Percentiles rank a stretch among this genome's conserved stretches.
phyloP scores from a whole-genome alignment of 139 green algal genomes.

The Chlamydomonas applanata region DNA sequence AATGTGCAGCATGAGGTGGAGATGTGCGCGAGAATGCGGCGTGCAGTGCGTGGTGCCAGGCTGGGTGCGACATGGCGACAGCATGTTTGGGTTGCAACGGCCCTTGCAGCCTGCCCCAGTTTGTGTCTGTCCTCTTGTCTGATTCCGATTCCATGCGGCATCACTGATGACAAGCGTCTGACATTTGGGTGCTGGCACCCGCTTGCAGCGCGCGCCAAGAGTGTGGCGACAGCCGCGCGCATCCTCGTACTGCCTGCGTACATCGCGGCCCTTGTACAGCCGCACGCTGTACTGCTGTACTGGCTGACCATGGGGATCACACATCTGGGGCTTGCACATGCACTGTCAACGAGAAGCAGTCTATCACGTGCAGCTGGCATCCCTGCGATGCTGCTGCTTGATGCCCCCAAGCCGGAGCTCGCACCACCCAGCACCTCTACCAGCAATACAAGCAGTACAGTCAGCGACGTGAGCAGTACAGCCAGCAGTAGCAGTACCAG shows the following conservation, averaged over 20 bases:
- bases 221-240: background rate
- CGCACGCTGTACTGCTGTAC: conserved; percentile 28
- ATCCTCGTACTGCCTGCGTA: conserved; percentile 13
- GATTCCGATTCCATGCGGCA: background rate
- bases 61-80: too few relatives aligned
- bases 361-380: background rate
- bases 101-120: too few relatives aligned
- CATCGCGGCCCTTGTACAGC: conserved; percentile 15
- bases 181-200: background rate
- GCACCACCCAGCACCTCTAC: background rate
- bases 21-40: too few relatives aligned
- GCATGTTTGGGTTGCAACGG: too few relatives aligned
- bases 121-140: too few relatives aligned
- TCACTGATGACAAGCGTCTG: background rate
- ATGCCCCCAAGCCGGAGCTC: background rate
- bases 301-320: conserved; percentile 1
- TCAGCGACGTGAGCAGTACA: background rate
- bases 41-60: too few relatives aligned
- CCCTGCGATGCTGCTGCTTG: background rate
- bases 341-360: background rate
- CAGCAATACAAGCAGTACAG: background rate
- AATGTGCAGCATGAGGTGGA: too few relatives aligned
- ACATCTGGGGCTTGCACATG: conserved; percentile 1
- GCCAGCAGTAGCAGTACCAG: background rate
- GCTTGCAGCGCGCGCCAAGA: background rate